These are phyloP conservation scores for Apiospora malaysiana DNA, from an alignment of 2,329 filamentous ascomycete species.

Conservation along the genomic window DNA sequence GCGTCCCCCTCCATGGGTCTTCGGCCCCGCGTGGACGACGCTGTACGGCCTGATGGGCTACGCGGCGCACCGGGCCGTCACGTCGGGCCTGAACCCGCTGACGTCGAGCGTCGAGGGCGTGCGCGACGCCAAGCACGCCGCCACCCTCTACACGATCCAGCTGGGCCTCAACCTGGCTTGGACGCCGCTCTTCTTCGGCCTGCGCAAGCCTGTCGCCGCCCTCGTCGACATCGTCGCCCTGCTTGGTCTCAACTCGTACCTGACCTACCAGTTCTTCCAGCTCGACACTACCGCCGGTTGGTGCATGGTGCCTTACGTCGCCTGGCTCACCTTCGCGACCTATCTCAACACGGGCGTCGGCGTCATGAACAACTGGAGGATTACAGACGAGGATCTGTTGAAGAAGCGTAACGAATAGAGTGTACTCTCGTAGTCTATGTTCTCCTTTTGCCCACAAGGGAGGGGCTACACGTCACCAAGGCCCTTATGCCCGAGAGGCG, in stretches of 20 bases:
- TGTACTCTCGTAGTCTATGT: neutral
- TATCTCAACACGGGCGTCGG: constrained; percentile 78
- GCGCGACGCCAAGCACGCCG: constrained; percentile 63
- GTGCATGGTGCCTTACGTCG: constrained; percentile 80
- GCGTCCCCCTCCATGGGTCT: constrained; percentile 65
- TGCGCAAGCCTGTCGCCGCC: constrained; percentile 75
- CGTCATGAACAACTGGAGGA: constrained; percentile 72
- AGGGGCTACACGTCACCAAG: too few species aligned
- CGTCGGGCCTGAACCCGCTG: constrained; percentile 63
- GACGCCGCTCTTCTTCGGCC: constrained; percentile 93
- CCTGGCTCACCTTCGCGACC: constrained; percentile 85
- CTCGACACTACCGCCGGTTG: constrained; percentile 76
- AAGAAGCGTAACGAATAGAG: constrained; percentile 30
- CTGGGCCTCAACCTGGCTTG: constrained; percentile 84
- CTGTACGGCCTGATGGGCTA: constrained; percentile 87
- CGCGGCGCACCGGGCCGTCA: constrained; percentile 79
- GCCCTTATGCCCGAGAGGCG: neutral
- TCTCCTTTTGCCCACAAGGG: too few species aligned
- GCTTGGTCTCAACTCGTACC: constrained; percentile 72
- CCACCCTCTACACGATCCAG: constrained; percentile 85
- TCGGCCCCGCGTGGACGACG: constrained; percentile 69
- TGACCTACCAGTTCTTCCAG: constrained; percentile 77
- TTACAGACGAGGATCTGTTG: constrained; percentile 44
- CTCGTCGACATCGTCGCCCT: constrained; percentile 77
- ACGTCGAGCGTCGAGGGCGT: constrained; percentile 40